These are phyloP conservation scores for Lyophyllum decastes DNA, from an alignment of 768 basidiomycete genomes.

Conservation along the genomic window DNA sequence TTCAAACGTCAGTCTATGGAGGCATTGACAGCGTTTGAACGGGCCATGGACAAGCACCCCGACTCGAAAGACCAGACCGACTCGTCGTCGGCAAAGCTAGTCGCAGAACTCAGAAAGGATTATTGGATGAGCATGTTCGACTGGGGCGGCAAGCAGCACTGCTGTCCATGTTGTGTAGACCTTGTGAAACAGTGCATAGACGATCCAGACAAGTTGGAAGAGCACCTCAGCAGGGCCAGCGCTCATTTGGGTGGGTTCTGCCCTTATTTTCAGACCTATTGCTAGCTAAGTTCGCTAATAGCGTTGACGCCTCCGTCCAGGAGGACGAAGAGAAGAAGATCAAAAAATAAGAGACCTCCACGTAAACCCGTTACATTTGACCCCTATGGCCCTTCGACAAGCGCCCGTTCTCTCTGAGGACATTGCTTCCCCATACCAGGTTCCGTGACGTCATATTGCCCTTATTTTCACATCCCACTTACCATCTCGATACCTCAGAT, in stretches of 20 bases:
- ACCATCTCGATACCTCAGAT: not conserved
- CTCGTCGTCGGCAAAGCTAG: slow-evolving; percentile 13
- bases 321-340: slow-evolving; percentile 10
- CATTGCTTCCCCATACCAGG: not conserved
- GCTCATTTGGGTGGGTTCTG: slow-evolving; percentile 2
- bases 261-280: not conserved
- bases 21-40: slow-evolving; percentile 16
- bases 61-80: slow-evolving; percentile 15
- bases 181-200: slow-evolving; percentile 14
- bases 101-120: slow-evolving; percentile 16
- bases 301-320: not conserved
- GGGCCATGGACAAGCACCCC: slow-evolving; percentile 19
- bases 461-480: not conserved
- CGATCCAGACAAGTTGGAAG: slow-evolving; percentile 12
- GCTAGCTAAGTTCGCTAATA: not conserved
- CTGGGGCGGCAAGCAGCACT: slow-evolving; percentile 13
- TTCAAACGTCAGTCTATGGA: slow-evolving; percentile 13
- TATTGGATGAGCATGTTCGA: slow-evolving; percentile 19
- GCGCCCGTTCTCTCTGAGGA: slow-evolving; percentile 3
- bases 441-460: not conserved
- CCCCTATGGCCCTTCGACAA: slow-evolving; percentile 18
- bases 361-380: slow-evolving; percentile 9
- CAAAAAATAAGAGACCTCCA: not conserved
- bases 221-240: not conserved
- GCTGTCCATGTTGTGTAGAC: slow-evolving; percentile 18